These are phyloP conservation scores for Xylariales sp. DNA, from an alignment of 2,329 filamentous ascomycete species.

Conservation along the genomic window DNA sequence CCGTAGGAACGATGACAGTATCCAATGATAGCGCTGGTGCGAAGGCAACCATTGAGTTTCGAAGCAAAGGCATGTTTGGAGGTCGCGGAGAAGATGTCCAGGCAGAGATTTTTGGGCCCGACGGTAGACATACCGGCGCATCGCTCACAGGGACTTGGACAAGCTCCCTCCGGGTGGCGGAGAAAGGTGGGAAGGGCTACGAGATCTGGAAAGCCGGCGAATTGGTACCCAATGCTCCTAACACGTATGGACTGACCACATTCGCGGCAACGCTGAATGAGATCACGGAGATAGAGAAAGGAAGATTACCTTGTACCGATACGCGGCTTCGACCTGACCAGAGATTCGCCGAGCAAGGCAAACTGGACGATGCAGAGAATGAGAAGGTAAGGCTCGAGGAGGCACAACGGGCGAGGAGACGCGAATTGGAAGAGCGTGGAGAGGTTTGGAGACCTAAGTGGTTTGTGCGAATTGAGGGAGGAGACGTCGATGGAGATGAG, in stretches of 20 bases:
- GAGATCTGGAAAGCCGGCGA: constrained; percentile 76
- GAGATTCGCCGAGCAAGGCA: constrained; percentile 74
- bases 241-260: constrained; percentile 81
- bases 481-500: constrained; percentile 59
- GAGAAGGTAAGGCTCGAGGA: constrained; percentile 84
- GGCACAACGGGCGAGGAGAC: constrained; percentile 70
- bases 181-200: constrained; percentile 50
- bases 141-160: constrained; percentile 86
- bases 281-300: constrained; percentile 73
- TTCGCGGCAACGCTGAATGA: constrained; percentile 89
- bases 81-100: constrained; percentile 87
- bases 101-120: constrained; percentile 65
- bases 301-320: constrained; percentile 75
- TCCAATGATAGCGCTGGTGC: constrained; percentile 78
- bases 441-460: constrained; percentile 72
- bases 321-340: constrained; percentile 83
- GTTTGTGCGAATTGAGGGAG: constrained; percentile 71
- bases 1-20: constrained; percentile 84
- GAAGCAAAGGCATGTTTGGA: constrained; percentile 94
- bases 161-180: constrained; percentile 60
- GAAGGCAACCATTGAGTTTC: constrained; percentile 85
- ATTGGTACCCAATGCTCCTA: constrained; percentile 73
- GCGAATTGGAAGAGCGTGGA: constrained; percentile 70
- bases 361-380: constrained; percentile 77
- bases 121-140: constrained; percentile 61